A percentile compares a stretch with the other conserved stretches of the same genome.
These are phyloP conservation scores for Planoprotostelium fungivorum DNA, from an alignment of 78 protist species.

Conservation along the genomic window DNA sequence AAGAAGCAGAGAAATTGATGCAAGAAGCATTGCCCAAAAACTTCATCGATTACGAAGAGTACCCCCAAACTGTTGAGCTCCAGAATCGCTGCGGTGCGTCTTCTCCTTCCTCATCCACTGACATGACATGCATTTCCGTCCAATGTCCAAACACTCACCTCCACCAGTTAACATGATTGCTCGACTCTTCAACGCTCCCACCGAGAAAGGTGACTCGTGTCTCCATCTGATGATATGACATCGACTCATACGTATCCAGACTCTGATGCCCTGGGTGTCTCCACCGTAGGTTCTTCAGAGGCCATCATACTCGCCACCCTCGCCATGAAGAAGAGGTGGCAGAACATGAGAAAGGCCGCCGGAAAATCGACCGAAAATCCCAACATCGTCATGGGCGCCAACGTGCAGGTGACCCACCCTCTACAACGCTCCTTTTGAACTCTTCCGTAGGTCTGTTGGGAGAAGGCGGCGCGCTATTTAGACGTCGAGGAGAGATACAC, in stretches of 20 bases:
- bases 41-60: conserved; percentile 23
- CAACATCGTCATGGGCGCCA: conserved; percentile 26
- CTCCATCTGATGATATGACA: neutral
- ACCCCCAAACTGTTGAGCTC: conserved; percentile 29
- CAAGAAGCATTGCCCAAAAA: conserved; percentile 16
- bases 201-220: neutral
- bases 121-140: neutral
- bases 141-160: neutral
- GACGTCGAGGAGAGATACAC: conserved; percentile 31
- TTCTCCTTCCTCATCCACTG: no score
- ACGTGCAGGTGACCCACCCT: conserved; percentile 37
- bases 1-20: conserved; percentile 9
- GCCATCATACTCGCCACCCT: conserved; percentile 23
- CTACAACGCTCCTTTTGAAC: no score
- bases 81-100: conserved; percentile 18
- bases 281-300: conserved; percentile 29
- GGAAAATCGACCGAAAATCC: conserved; percentile 25
- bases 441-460: no score
- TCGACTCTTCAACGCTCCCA: conserved; percentile 24
- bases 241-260: neutral
- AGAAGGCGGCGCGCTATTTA: conserved; percentile 31
- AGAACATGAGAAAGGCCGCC: conserved; percentile 10
- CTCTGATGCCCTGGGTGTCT: conserved; percentile 5
- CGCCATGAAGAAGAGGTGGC: conserved; percentile 31
- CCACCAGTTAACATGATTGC: conserved; percentile 9